Conservation (phyloP, 1,284 basidiomycete genomes). For the Tilletia horrida region DNA sequence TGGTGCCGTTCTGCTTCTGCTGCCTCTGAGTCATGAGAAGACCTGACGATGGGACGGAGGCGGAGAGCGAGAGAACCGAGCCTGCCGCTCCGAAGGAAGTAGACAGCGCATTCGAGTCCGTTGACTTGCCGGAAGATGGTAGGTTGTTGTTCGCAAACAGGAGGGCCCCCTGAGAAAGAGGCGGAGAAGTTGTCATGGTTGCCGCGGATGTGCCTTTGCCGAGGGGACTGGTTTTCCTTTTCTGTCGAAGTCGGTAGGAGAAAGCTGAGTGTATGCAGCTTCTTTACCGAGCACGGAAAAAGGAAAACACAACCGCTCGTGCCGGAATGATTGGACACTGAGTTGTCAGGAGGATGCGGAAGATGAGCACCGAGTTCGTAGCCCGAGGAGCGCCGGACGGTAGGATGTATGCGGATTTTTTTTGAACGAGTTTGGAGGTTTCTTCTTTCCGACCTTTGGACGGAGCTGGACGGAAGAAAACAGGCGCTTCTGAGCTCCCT, state of each 20-base stretch:
- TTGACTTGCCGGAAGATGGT: not conserved
- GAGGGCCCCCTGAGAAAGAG: not conserved
- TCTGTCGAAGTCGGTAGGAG: not conserved
- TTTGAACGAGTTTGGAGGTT: no score
- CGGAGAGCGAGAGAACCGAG: slow-evolving; percentile 12
- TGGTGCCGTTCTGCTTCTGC: no score
- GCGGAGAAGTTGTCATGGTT: slow-evolving; percentile 9
- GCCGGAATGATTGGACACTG: not conserved
- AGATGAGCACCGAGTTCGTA: slow-evolving; percentile 18
- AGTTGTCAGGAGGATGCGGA: not conserved
- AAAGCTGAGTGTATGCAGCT: not conserved
- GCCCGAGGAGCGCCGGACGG: slow-evolving; percentile 16
- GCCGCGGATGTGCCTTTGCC: not conserved
- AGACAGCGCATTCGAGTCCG: slow-evolving; percentile 26
- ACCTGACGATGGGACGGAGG: slow-evolving; percentile 1
- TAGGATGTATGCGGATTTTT: no score
- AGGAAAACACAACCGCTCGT: not conserved
- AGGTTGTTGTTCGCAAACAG: not conserved
- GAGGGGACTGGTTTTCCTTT: slow-evolving; percentile 3
- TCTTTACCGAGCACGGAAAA: no score
- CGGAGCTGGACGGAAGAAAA: not conserved
- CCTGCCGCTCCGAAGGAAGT: slow-evolving; percentile 51
- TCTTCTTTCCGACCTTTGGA: no score
- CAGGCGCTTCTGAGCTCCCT: slow-evolving; percentile 16
- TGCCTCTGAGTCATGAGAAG: not conserved